These are phyloP conservation scores for Phytophthora pinifolia DNA, from an alignment of 352 stramenopile genomes.

Conservation along the genomic window DNA sequence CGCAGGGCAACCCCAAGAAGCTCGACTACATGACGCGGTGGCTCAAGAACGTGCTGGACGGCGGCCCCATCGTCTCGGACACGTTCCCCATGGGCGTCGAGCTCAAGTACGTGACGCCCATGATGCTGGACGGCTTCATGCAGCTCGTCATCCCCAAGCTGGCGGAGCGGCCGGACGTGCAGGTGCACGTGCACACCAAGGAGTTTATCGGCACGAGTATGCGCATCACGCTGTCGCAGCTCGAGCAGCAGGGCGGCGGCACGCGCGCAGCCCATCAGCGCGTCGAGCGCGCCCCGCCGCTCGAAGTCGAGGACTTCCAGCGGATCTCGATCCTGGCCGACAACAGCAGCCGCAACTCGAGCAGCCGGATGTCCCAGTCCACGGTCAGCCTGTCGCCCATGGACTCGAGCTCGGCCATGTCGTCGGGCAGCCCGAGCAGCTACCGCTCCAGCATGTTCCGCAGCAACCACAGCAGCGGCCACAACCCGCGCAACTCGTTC, in stretches of 20 bases:
- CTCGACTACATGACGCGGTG: conserved; percentile 90
- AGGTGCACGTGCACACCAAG: conserved; percentile 89
- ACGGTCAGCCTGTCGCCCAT: conserved; percentile 57
- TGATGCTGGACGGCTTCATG: conserved; percentile 92
- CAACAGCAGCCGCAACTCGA: conserved; percentile 33
- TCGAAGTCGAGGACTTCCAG: conserved; percentile 70
- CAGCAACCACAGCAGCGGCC: conserved; percentile 33
- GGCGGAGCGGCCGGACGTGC: conserved; percentile 77
- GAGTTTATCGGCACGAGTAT: conserved; percentile 91
- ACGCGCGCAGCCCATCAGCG: conserved; percentile 15
- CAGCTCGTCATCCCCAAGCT: conserved; percentile 89
- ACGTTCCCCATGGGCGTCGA: conserved; percentile 88
- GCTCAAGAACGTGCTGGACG: conserved; percentile 89
- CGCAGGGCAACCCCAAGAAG: conserved; percentile 88
- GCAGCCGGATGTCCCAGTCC: conserved; percentile 45
- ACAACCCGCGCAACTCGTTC: conserved; percentile 53
- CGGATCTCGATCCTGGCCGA: conserved; percentile 69
- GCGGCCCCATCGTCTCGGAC: conserved; percentile 81
- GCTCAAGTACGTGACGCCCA: conserved; percentile 89
- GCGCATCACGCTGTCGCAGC: conserved; percentile 80
- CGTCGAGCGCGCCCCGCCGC: conserved; percentile 36
- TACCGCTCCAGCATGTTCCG: conserved; percentile 56
- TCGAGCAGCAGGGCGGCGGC: conserved; percentile 36
- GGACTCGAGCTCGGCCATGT: conserved; percentile 41
- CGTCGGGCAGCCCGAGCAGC: conserved; percentile 39